Percentiles rank a stretch among this genome's conserved stretches.
These are phyloP conservation scores for Leccinum olivaceopallidum DNA, from an alignment of 768 basidiomycete species.

Conservation along the genomic window DNA sequence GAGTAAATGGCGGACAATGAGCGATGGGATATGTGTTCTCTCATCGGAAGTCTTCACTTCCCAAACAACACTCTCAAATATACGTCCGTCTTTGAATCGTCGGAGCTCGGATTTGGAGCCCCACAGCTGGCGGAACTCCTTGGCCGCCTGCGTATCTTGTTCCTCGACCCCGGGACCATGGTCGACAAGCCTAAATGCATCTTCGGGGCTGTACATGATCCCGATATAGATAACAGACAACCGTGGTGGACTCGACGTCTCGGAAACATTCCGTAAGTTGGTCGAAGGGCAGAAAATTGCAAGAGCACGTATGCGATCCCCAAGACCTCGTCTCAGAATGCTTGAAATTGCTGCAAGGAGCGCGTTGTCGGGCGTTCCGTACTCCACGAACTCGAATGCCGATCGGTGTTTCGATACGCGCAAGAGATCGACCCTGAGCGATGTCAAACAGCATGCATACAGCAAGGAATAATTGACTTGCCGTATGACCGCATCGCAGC, in stretches of 20 bases:
- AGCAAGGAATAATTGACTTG: constrained; percentile 29
- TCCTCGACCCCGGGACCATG: constrained; percentile 83
- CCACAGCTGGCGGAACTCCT: constrained; percentile 84
- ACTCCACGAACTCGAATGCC: constrained; percentile 45
- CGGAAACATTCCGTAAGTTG: constrained; percentile 46
- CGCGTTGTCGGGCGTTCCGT: constrained; percentile 58
- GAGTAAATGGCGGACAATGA: constrained; percentile 76
- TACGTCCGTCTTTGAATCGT: constrained; percentile 94
- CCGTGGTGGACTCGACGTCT: constrained; percentile 53
- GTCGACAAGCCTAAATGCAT: constrained; percentile 86
- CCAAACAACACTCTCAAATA: constrained; percentile 96
- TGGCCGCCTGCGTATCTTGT: constrained; percentile 46
- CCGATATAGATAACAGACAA: constrained; percentile 65
- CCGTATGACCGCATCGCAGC: constrained; percentile 77
- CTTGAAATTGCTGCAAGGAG: constrained; percentile 53
- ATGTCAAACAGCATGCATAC: constrained; percentile 5
- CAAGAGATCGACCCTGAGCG: constrained; percentile 47
- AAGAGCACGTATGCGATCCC: constrained; percentile 66
- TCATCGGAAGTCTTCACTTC: constrained; percentile 81
- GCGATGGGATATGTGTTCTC: constrained; percentile 70
- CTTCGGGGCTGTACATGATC: constrained; percentile 65
- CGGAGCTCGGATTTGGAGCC: constrained; percentile 89
- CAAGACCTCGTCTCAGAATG: constrained; percentile 64
- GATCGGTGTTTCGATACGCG: constrained; percentile 44
- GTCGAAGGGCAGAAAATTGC: constrained; percentile 58